Evolutionary conservation across 2,329 filamentous ascomycete species (phyloP), one percentile per base, ranked within the genome.

Genomic region (Venturia pyrina): DNA sequence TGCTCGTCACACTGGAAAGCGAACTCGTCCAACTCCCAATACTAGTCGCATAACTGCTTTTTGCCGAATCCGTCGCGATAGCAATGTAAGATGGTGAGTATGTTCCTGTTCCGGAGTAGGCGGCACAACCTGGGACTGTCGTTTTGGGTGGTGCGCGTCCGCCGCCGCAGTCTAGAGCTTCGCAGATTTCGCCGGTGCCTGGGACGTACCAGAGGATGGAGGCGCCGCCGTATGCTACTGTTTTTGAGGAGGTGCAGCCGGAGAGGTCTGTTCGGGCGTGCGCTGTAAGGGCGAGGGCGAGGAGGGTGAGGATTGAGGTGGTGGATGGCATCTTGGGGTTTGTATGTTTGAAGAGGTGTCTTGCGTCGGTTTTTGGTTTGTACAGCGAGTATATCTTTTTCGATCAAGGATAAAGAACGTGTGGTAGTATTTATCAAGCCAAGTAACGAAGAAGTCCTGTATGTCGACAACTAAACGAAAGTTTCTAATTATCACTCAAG

Each of bases 121-220:
- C 71, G 1, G 75, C 71, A 71, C 87, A 89, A 2, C 86, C 87
- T 0, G 87, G 87, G 28, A 86, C 82, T 34, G 80, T 82, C 19
- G 82, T 85, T 78, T 85, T 88, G 67, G 85, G 83, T 3, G 87
- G 85, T 10, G 86, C 87, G 59, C 83, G 80, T 65, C 86, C 87
- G 69, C 87, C 87, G 66, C 87, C 87, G 75, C 87, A 89, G 81
- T 89, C 87, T 69, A 86, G 80, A 68, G 84, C 72, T 13, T 79
- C 78, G 80, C 87, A 89, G 72, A 89, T 78, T 77, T 89, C 86
- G 72, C 86, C 85, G 21, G 82, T 85, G 69, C 76, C 85, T 1
- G 85, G 86, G 64, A 87, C 82, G 74, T 85, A 88, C 79, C 80
- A 89, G 70, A 85, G 74, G 60, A 81, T 67, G 65, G 79, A 82